phyloP scores from a whole-genome alignment of 306 rosid species.

The Cucumis melo region DNA sequence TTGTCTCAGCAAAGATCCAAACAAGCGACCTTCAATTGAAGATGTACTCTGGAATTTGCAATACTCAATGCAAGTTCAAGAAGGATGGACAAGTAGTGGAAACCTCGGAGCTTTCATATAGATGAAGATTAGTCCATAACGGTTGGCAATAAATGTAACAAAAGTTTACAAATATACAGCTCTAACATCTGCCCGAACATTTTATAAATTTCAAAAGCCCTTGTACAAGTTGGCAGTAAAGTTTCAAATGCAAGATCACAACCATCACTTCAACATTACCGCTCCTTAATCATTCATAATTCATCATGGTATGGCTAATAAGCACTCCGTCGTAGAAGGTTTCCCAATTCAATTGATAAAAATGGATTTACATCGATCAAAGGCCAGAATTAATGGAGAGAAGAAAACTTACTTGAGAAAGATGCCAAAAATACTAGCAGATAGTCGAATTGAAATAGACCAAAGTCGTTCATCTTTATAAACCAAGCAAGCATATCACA shows the following conservation, averaged over 20 bases:
- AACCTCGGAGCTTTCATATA: conserved; percentile 35
- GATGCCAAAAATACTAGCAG: not conserved
- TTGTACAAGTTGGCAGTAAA: not conserved
- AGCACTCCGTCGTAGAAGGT: not conserved
- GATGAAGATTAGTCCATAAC: not conserved
- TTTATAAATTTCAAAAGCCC: not conserved
- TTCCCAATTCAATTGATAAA: not conserved
- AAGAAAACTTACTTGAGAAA: conserved; percentile 1
- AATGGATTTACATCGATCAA: not conserved
- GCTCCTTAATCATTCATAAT: not conserved
- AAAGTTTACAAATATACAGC: conserved; percentile 3
- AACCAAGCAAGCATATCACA: conserved; percentile 39
- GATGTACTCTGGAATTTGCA: conserved; percentile 85
- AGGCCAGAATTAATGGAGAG: not conserved
- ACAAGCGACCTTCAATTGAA: conserved; percentile 74
- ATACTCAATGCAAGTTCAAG: conserved; percentile 87
- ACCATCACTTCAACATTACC: not conserved
- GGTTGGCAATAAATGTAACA: conserved; percentile 12
- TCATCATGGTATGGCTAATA: not conserved
- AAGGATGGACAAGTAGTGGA: conserved; percentile 80
- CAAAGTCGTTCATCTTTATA: conserved; percentile 6
- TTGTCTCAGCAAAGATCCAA: conserved; percentile 49
- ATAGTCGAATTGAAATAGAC: not conserved
- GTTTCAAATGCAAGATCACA: not conserved
- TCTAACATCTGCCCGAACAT: not conserved